Conservation (phyloP, 2,329 filamentous ascomycete genomes). For the Cylindrodendrum hubeiense region DNA sequence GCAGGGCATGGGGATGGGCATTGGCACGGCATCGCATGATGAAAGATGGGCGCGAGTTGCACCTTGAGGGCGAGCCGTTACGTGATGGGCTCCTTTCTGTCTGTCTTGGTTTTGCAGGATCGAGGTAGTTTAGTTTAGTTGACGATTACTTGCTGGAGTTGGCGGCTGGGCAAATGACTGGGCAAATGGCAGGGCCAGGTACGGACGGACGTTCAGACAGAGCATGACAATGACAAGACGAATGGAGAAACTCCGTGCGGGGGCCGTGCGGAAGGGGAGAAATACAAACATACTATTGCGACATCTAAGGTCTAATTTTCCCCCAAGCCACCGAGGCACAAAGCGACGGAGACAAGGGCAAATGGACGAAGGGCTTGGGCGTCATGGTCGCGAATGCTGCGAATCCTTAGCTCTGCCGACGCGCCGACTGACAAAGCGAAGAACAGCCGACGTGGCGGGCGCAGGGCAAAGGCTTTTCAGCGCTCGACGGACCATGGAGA, state of each 20-base stretch:
- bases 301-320: constrained; percentile 16
- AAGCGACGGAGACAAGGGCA: constrained; percentile 1
- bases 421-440: background rate
- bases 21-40: constrained; percentile 41
- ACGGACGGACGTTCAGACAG: background rate
- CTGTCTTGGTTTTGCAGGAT: constrained; percentile 22
- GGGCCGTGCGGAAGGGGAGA: constrained; percentile 18
- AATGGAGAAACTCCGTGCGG: constrained; percentile 12
- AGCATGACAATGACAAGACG: constrained; percentile 9
- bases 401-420: constrained; percentile 11
- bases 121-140: background rate
- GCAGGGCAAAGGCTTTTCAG: constrained; percentile 2
- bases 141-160: background rate
- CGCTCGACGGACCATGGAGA: background rate
- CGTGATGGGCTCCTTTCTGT: constrained; percentile 33
- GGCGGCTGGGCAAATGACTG: constrained; percentile 9
- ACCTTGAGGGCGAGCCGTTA: constrained; percentile 38
- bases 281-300: constrained; percentile 16
- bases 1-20: constrained; percentile 26
- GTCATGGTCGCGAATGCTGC: constrained; percentile 2
- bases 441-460: constrained; percentile 17
- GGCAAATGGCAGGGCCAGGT: background rate
- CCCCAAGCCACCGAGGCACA: constrained; percentile 10
- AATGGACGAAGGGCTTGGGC: constrained; percentile 2
- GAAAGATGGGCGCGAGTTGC: constrained; percentile 26